Conservation (phyloP, 805 yeast species). For the Ascoidea rubescens region DNA sequence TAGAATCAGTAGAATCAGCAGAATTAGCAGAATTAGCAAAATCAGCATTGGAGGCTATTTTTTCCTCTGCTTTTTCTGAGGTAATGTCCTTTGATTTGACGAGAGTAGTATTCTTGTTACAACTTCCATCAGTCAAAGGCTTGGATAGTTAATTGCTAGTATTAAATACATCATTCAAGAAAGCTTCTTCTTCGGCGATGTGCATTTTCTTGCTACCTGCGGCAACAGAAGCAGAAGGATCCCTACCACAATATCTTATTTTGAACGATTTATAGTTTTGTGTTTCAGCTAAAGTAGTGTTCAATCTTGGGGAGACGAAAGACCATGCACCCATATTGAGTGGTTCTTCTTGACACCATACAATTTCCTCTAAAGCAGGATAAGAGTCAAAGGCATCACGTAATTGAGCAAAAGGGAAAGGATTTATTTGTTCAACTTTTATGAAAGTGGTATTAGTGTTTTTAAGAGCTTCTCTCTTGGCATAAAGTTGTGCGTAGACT, state of each 20-base stretch:
- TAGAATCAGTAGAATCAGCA: not conserved
- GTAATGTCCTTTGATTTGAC: not conserved
- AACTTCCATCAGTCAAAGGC: not conserved
- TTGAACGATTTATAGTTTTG: slow-evolving; percentile 41
- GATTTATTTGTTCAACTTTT: slow-evolving; percentile 89
- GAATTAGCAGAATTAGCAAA: not conserved
- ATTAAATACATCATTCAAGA: slow-evolving; percentile 63
- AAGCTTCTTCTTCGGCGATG: slow-evolving; percentile 73
- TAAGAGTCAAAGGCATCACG: slow-evolving; percentile 71
- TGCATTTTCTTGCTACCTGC: slow-evolving; percentile 92
- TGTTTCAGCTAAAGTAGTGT: slow-evolving; percentile 65
- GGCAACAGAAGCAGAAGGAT: slow-evolving; percentile 96
- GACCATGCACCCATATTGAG: slow-evolving; percentile 90
- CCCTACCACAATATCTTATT: slow-evolving; percentile 90
- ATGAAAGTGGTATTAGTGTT: slow-evolving; percentile 79
- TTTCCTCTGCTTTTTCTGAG: not conserved
- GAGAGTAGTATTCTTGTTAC: not conserved
- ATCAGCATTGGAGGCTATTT: too few relatives aligned
- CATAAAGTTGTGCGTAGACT: slow-evolving; percentile 84
- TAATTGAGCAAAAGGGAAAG: slow-evolving; percentile 95
- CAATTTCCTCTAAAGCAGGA: slow-evolving; percentile 76
- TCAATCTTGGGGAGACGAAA: slow-evolving; percentile 70
- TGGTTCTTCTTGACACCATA: slow-evolving; percentile 98
- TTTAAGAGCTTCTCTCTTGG: slow-evolving; percentile 67
- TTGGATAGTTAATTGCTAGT: not conserved